Evolutionary conservation across 2,329 filamentous ascomycete species (phyloP).

Genomic region (Colletotrichum shisoi): DNA sequence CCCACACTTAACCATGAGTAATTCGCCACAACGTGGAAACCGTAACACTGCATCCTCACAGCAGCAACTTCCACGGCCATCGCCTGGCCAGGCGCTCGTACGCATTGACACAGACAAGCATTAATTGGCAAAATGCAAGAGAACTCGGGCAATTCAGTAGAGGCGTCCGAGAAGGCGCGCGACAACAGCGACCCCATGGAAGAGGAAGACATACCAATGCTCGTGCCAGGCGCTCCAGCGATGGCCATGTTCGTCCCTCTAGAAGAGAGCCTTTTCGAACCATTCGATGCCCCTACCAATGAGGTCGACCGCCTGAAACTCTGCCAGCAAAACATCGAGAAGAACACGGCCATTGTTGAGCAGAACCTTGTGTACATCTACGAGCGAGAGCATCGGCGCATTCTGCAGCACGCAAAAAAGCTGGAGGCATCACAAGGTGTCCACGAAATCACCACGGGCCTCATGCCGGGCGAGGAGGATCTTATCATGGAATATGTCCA

Average conservation of each 20-base stretch:
- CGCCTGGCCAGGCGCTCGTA: not conserved
- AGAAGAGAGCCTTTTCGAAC: slow-evolving; percentile 45
- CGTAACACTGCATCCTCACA: not conserved
- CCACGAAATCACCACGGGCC: slow-evolving; percentile 12
- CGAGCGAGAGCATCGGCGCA: slow-evolving; percentile 47
- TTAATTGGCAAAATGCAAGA: slow-evolving; percentile 4
- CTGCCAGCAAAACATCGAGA: slow-evolving; percentile 46
- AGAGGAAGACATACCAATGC: slow-evolving; percentile 42
- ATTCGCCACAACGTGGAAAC: not conserved
- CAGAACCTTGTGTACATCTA: slow-evolving; percentile 48
- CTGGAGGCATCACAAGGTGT: slow-evolving; percentile 19
- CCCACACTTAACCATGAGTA: not conserved
- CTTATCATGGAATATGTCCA: slow-evolving; percentile 23
- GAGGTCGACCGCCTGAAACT: slow-evolving; percentile 45
- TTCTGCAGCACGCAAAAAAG: slow-evolving; percentile 42
- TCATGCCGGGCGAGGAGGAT: slow-evolving; percentile 14
- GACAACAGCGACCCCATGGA: not conserved
- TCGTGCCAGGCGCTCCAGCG: slow-evolving; percentile 37
- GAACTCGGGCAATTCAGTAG: not conserved
- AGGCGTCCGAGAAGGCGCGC: not conserved
- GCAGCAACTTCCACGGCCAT: not conserved
- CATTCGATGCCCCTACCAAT: slow-evolving; percentile 42
- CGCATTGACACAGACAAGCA: not conserved
- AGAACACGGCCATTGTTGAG: slow-evolving; percentile 45
- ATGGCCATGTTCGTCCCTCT: slow-evolving; percentile 49